These are phyloP conservation scores for Kodamaea neixiangensis DNA, from an alignment of 805 yeast species.

Conservation along the genomic window DNA sequence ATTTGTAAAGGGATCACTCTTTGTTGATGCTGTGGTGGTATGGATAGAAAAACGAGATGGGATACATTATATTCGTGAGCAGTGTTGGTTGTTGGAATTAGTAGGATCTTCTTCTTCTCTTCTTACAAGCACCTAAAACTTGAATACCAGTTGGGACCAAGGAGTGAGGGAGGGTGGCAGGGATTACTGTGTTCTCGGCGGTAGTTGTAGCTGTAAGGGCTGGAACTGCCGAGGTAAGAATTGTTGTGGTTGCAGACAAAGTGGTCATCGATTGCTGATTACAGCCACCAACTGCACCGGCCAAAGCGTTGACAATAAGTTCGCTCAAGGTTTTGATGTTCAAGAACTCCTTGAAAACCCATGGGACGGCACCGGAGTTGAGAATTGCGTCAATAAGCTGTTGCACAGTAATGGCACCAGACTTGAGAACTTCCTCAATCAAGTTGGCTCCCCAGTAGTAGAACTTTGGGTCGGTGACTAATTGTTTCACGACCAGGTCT, in stretches of 20 bases:
- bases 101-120: constrained; percentile 31
- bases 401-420: constrained; percentile 28
- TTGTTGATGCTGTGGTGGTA: background rate
- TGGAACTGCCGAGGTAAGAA: constrained; percentile 18
- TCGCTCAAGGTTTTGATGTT: constrained; percentile 38
- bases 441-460: constrained; percentile 41
- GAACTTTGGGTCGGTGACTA: constrained; percentile 39
- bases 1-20: background rate
- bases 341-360: constrained; percentile 40
- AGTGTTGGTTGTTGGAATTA: constrained; percentile 9
- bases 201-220: constrained; percentile 15
- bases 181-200: background rate
- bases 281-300: constrained; percentile 44
- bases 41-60: background rate
- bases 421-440: constrained; percentile 30
- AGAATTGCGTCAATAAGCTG: constrained; percentile 30
- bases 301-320: constrained; percentile 44
- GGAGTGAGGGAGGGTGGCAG: constrained; percentile 7
- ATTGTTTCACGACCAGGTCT: constrained; percentile 35
- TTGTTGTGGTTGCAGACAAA: constrained; percentile 26
- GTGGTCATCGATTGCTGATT: constrained; percentile 29
- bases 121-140: constrained; percentile 14
- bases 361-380: constrained; percentile 40
- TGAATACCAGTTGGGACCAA: background rate
- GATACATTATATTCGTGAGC: background rate